Base-by-base conservation (phyloP, 1,284 basidiomycete species). In the Tylopilus orsonianus region DNA sequence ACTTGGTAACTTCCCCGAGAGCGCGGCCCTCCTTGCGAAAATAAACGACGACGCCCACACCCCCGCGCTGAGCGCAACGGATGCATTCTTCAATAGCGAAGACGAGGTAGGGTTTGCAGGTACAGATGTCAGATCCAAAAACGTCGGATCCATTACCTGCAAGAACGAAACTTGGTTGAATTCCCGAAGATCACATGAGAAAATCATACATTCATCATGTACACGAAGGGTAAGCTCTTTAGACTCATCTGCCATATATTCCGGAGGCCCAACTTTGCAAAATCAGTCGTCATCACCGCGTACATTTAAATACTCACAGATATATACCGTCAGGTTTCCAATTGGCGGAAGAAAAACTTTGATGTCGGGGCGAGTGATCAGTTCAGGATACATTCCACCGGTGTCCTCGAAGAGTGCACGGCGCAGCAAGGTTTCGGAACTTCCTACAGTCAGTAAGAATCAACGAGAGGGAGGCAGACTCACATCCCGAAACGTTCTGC, bases 311-410 rank as follows among this genome's bases (percentile, higher is more conserved):
- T n/a, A 72, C 75, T 53, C 62, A 85, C 92, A 93, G 59, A 98
- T 97, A 71, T 98, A 98, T 8, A 93, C 92, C 0, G 94, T 96
- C 59, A 94, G 67, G 32, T 85, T 85, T 3, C 93, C 93, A 54
- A 98, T 97, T 0, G 95, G 96, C 0, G 96, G 95, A 1, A 97
- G 77, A 78, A 97, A 97, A 20, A 94, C 80, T 67, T 96, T 95
- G 73, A 98, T 88, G 65, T 97, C 93, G 1, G 92, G 93, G 13
- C 95, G 84, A 9, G 95, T 97, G 58, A 98, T 85, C 40, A 98
- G 81, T 61, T 98, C 95, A 2, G 94, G 94, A 68, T 97, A 96
- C 87, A 95, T 95, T 61, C 93, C 94, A 59, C 93, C 93, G 0
- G 89, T 91, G 57, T 97, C 94, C 66, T 97, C 95, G 58, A 97